Percentiles rank a stretch among this genome's conserved stretches.
Evolutionary conservation across 208 protist species (phyloP).

Genomic region (Polymyxa betae): DNA sequence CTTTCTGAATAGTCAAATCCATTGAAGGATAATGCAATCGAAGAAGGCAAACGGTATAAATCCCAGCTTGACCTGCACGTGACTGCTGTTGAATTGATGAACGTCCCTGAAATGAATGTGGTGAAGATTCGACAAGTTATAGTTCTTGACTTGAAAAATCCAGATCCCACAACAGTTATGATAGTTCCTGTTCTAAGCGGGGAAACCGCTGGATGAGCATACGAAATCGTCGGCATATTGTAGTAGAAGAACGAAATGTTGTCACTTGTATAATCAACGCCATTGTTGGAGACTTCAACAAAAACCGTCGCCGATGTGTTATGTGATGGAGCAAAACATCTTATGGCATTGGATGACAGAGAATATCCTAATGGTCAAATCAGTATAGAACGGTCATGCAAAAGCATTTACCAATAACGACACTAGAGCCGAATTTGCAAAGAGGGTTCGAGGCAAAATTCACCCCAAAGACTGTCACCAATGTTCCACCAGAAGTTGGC

Average conservation of each 20-base stretch:
- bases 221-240: neutral
- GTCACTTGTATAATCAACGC: conserved; percentile 42
- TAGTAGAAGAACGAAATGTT: conserved; percentile 10
- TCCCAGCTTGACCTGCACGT: neutral
- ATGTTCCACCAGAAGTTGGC: conserved; percentile 17
- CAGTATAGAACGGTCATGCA: neutral
- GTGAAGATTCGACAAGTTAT: conserved; percentile 44
- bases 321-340: conserved; percentile 45
- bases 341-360: conserved; percentile 38
- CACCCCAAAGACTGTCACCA: conserved; percentile 57
- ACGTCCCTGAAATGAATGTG: neutral
- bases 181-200: conserved; percentile 49
- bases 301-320: conserved; percentile 46
- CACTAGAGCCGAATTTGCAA: conserved; percentile 54
- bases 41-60: neutral
- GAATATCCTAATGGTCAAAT: neutral
- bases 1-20: conserved; percentile 52
- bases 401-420: neutral
- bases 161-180: conserved; percentile 55
- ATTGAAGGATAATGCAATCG: conserved; percentile 50
- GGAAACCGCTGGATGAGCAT: neutral
- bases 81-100: neutral
- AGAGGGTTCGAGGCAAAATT: neutral
- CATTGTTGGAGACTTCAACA: conserved; percentile 63
- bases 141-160: neutral